Percentiles rank a stretch among this genome's conserved stretches.
phyloP scores from a whole-genome alignment of 2,329 filamentous ascomycete species.

The Phialophora macrospora region DNA sequence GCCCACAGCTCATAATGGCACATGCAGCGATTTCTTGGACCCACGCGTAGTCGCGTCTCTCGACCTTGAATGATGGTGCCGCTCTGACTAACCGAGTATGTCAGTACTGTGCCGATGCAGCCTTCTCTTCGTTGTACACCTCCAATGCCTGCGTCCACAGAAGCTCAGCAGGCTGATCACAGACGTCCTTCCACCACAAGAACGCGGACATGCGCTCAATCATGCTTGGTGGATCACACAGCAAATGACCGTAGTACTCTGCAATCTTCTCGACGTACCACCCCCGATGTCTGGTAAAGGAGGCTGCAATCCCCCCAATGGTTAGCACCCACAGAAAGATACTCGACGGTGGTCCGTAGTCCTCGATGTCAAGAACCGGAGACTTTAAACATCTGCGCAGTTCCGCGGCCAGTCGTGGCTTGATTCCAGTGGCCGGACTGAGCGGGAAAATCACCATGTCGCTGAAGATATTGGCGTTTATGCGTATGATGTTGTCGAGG shows the following conservation, averaged over 20 bases:
- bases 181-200: constrained; percentile 13
- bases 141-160: constrained; percentile 14
- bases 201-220: neutral
- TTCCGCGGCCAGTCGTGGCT: constrained; percentile 12
- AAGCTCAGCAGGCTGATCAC: constrained; percentile 6
- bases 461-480: constrained; percentile 12
- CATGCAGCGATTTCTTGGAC: too few relatives aligned
- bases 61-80: neutral
- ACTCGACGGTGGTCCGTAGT: neutral
- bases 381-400: constrained; percentile 5
- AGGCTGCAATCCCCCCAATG: constrained; percentile 10
- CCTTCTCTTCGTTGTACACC: constrained; percentile 11
- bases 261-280: constrained; percentile 18
- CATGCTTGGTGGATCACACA: neutral
- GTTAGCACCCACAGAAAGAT: constrained; percentile 12
- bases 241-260: neutral
- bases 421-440: constrained; percentile 8
- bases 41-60: neutral
- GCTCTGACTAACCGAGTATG: neutral
- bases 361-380: constrained; percentile 8
- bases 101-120: constrained; percentile 1
- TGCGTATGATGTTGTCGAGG: constrained; percentile 6
- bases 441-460: constrained; percentile 21
- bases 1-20: too few relatives aligned
- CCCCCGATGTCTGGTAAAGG: constrained; percentile 13